phyloP scores from a whole-genome alignment of 306 rosid species.

The Parietaria judaica region DNA sequence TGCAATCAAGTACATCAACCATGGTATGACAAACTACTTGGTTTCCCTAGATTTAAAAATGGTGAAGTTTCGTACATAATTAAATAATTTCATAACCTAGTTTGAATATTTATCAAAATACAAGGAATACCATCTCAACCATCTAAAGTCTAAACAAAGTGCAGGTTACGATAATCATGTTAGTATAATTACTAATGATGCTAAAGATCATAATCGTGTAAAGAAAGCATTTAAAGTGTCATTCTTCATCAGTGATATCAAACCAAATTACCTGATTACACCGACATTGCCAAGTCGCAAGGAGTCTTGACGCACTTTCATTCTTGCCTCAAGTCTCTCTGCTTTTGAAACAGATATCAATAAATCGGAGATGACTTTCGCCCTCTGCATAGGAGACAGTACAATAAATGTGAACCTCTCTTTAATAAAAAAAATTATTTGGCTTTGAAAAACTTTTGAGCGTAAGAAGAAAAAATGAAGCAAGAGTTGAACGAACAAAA shows the following conservation, averaged over 20 bases:
- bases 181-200: no score
- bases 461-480: no score
- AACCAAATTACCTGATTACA: slow-evolving; percentile 57
- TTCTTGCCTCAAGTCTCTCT: slow-evolving; percentile 95
- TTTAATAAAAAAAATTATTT: neutral
- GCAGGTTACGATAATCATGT: no score
- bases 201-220: no score
- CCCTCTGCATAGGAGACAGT: slow-evolving; percentile 61
- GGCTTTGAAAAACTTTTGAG: no score
- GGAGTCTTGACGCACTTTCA: slow-evolving; percentile 95
- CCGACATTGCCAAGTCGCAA: slow-evolving; percentile 98
- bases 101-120: no score
- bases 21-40: neutral
- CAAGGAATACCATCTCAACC: no score
- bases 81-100: neutral
- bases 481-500: neutral
- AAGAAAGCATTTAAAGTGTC: no score
- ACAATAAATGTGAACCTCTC: slow-evolving; percentile 2
- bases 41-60: neutral
- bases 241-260: neutral
- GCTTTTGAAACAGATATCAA: slow-evolving; percentile 94
- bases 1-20: neutral
- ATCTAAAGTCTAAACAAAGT: no score
- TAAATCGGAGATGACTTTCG: slow-evolving; percentile 81
- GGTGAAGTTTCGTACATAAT: neutral